Base-by-base conservation (phyloP, 495 filamentous ascomycete genomes). In the Talaromyces stipitatus region DNA sequence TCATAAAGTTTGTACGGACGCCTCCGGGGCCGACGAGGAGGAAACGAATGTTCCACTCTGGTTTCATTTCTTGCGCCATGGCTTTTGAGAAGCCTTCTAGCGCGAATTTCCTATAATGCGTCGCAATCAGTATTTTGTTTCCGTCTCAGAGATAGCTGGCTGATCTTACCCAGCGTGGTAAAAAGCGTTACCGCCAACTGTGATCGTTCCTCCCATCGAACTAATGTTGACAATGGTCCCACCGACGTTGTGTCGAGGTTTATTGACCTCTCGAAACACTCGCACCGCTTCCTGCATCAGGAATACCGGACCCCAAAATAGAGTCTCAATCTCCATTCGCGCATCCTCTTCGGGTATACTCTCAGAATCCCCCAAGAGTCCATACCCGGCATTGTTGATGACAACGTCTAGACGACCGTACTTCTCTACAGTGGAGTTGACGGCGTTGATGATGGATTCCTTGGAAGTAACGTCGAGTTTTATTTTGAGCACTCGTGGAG, bases 41-140 rank as follows among this genome's bases (percentile, higher is more conserved):
- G 33, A 62, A 64, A 18, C 65, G 56, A 47, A 66, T 67, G 22
- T 69, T 67, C 81, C 82, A 84, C n/a, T 71, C 70, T 0, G 74
- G 69, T 29, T 70, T 63, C 36, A 82, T 62, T 58, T 83, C 82
- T 58, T 73, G 68, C 0, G 70, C 69, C 24, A 84, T 63, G 7
- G 74, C 69, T 59, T 84, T 78, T 5, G 81, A 82, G 64, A 78
- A 82, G 6, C 80, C 81, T 56, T 81, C 79, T 14, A 83, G 62
- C 6, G 75, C 78, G 57, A 80, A 82, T 64, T 82, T 83, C 45
- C 68, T 70, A 26, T 9, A 38, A 5, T 38, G 32, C 9, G 7
- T 5, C 8, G 28, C 18, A 24, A 7, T 57, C 47, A 33, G 7
- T 7, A 24, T 48, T 2, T 50, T 11, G n/a, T 22, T 3, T 8